Conservation (phyloP, 2,329 filamentous ascomycete genomes). For the Pseudocercospora pini-densiflorae region DNA sequence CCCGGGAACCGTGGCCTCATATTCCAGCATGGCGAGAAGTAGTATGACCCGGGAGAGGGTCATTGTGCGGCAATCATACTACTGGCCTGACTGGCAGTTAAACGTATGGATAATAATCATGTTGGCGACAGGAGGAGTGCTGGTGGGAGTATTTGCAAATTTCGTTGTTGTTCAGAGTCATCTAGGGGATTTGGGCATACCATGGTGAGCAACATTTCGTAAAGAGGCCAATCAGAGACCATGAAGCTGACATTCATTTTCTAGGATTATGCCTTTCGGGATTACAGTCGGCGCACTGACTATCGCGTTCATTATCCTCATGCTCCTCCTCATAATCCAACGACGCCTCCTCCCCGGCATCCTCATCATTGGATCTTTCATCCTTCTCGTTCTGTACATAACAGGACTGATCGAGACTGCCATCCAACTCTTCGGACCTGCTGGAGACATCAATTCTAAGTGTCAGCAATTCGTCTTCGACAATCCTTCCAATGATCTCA, state of each 20-base stretch:
- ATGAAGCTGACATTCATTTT: constrained; percentile 1
- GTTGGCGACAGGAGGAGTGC: constrained; percentile 60
- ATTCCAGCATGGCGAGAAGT: constrained; percentile 37
- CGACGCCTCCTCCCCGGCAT: constrained; percentile 62
- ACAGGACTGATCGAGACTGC: constrained; percentile 66
- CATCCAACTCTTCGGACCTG: constrained; percentile 63
- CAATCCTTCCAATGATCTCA: constrained; percentile 52
- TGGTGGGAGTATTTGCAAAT: constrained; percentile 64
- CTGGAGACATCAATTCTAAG: constrained; percentile 61
- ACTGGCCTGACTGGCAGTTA: constrained; percentile 68
- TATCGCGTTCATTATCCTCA: constrained; percentile 62
- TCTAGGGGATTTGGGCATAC: constrained; percentile 58
- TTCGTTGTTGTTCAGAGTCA: constrained; percentile 64
- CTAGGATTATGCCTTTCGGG: constrained; percentile 68
- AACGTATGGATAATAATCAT: constrained; percentile 69
- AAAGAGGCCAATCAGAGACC: not conserved
- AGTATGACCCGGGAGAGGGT: constrained; percentile 39
- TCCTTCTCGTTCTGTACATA: constrained; percentile 65
- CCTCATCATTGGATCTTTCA: constrained; percentile 64
- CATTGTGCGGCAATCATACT: constrained; percentile 58
- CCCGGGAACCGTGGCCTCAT: constrained; percentile 8
- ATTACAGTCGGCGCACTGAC: constrained; percentile 62
- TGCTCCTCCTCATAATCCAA: constrained; percentile 61
- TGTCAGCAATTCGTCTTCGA: constrained; percentile 63
- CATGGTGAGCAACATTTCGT: constrained; percentile 56